Evolutionary conservation across 2,329 filamentous ascomycete species (phyloP), one percentile per base, ranked within the genome.

Genomic region (Cercospora citrullina): DNA sequence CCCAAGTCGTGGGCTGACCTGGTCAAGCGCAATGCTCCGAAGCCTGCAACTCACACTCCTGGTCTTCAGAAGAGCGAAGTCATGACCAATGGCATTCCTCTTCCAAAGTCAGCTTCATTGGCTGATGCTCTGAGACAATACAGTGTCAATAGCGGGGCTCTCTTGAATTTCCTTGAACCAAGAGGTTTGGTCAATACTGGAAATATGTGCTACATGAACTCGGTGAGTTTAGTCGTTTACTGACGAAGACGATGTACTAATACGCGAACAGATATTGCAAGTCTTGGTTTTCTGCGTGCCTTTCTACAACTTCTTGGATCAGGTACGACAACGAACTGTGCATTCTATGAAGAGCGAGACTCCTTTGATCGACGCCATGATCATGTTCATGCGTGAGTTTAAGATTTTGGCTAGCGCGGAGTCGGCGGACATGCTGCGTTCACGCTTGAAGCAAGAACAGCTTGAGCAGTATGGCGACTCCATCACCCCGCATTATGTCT

Each of bases 181-280:
- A 88, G 94, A 72, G 95, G 95, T 60, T 86, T 99, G 76, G 91
- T 97, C 73, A 99, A 99, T 81, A 96, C 94, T 48, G 95, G 95
- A 60, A 98, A 99, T 78, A 96, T 98, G 92, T 99, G 95, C 81
- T 99, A 99, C 82, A 98, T 99, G 95, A 99, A 98, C 84, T 97
- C 95, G 71, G 94, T 97, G 85, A 82, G 92, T 83, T n/a, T 26
- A n/a, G 10, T 2, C 14, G 5, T 39, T 10, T 6, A 14, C 23
- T 36, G 6, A 23, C 3, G 12, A 62, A 51, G 45, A 51, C 45
- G 8, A 36, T n/a, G 12, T 55, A 42, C 68, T 71, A 59, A 70
- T 51, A 14, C 7, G 7, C 0, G 4, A 7, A 23, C 64, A 97
- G 93, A 90, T 98, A 79, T 86, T 99, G 72, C 95, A 99, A 90